These are phyloP conservation scores for Calcarisporium arbuscula DNA, from an alignment of 2,329 filamentous ascomycete genomes.

Conservation along the genomic window DNA sequence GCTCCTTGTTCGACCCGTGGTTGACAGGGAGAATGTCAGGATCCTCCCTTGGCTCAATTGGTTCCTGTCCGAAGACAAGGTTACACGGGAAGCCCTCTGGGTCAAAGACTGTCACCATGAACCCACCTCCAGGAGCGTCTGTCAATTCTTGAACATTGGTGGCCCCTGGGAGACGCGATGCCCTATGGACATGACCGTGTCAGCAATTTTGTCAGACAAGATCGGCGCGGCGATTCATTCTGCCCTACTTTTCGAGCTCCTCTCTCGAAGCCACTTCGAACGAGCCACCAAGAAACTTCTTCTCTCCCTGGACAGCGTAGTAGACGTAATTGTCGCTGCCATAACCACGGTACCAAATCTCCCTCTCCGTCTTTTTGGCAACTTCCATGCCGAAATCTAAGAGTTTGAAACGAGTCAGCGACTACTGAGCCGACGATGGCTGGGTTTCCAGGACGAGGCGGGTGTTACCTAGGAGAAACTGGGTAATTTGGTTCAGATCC, in stretches of 20 bases:
- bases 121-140: slow-evolving; percentile 10
- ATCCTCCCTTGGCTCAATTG: background rate
- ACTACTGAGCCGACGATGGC: too few species aligned
- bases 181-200: slow-evolving; percentile 4
- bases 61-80: background rate
- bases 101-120: slow-evolving; percentile 7
- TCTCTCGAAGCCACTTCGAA: slow-evolving; percentile 8
- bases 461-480: too few species aligned
- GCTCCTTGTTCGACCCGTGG: slow-evolving; percentile 1
- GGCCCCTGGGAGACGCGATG: slow-evolving; percentile 3
- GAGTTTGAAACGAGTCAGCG: too few species aligned
- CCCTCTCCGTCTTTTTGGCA: slow-evolving; percentile 4
- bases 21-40: slow-evolving; percentile 1
- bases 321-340: slow-evolving; percentile 10
- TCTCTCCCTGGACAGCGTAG: slow-evolving; percentile 5
- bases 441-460: too few species aligned
- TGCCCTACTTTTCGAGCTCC: slow-evolving; percentile 4
- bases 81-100: slow-evolving; percentile 7
- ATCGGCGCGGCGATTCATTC: background rate
- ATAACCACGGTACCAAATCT: slow-evolving; percentile 10
- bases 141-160: slow-evolving; percentile 2
- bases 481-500: too few species aligned
- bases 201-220: background rate
- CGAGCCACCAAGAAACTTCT: slow-evolving; percentile 8
- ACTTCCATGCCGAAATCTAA: slow-evolving; percentile 11